phyloP scores from a whole-genome alignment of 257 asterid species.

The Capsicum baccatum region DNA sequence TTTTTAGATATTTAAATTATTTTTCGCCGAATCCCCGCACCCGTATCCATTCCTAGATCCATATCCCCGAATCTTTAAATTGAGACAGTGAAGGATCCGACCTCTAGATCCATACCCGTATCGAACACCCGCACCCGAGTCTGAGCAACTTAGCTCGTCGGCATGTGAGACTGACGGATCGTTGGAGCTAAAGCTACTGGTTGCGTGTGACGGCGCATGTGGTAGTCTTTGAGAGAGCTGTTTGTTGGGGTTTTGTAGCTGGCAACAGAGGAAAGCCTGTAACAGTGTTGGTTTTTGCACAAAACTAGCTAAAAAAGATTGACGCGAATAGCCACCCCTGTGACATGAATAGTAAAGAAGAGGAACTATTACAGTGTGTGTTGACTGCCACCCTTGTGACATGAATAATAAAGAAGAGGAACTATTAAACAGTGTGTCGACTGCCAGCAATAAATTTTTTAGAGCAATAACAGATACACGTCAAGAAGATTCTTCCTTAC shows the following conservation, averaged over 20 bases:
- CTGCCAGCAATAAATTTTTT: constrained; percentile 2
- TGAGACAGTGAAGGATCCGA: too few species aligned
- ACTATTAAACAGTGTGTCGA: neutral
- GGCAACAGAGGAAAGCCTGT: neutral
- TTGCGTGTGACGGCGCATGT: neutral
- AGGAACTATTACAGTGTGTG: neutral
- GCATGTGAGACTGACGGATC: neutral
- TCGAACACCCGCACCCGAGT: too few species aligned
- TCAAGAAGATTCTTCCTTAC: neutral
- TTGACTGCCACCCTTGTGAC: neutral
- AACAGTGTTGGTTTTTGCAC: neutral
- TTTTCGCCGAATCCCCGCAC: too few species aligned
- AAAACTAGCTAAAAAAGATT: neutral
- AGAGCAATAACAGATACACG: neutral
- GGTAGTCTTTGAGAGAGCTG: neutral
- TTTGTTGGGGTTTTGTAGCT: neutral
- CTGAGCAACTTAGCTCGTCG: too few species aligned
- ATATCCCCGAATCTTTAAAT: too few species aligned
- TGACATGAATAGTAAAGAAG: neutral
- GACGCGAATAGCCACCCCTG: neutral
- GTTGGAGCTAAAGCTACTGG: neutral
- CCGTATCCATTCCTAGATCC: too few species aligned
- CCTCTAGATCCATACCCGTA: too few species aligned
- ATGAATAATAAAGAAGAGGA: neutral
- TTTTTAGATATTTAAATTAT: too few species aligned